These are phyloP conservation scores for Phlegmacium glaucopus DNA, from an alignment of 768 basidiomycete genomes.

Conservation along the genomic window DNA sequence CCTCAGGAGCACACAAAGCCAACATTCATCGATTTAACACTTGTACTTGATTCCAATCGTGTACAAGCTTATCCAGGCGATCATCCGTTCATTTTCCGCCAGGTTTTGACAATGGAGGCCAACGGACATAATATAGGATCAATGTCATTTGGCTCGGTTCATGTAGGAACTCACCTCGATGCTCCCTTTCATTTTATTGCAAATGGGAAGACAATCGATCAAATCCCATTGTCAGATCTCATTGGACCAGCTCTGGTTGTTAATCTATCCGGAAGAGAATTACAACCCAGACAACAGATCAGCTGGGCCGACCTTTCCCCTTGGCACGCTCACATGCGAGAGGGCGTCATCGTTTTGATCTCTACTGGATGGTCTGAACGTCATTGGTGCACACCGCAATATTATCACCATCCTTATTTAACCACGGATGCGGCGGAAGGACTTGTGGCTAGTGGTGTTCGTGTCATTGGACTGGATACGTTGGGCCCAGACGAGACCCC, in stretches of 20 bases:
- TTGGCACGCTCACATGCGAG: conserved; percentile 32
- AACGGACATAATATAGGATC: not conserved
- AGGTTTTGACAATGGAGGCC: not conserved
- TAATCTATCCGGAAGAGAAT: conserved; percentile 39
- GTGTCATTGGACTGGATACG: conserved; percentile 59
- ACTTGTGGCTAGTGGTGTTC: conserved; percentile 49
- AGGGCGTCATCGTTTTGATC: conserved; percentile 46
- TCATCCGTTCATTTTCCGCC: not conserved
- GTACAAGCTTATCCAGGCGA: not conserved
- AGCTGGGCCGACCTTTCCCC: conserved; percentile 48
- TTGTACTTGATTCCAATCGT: not conserved
- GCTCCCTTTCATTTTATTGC: conserved; percentile 71
- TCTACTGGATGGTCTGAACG: conserved; percentile 66
- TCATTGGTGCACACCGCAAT: conserved; percentile 44
- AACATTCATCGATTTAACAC: not conserved
- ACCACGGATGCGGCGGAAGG: conserved; percentile 46
- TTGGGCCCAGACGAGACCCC: conserved; percentile 67
- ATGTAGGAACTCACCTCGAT: conserved; percentile 80
- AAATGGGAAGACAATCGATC: conserved; percentile 53
- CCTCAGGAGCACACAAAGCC: not conserved
- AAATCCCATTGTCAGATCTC: conserved; percentile 50
- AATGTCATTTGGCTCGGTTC: conserved; percentile 52
- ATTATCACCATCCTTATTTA: conserved; percentile 67
- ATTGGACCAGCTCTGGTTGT: conserved; percentile 54
- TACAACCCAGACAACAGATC: conserved; percentile 41